Percentiles rank a stretch among this genome's conserved stretches.
phyloP scores from a whole-genome alignment of 805 yeast genomes.

The Ogataea nakhonphanomensis region DNA sequence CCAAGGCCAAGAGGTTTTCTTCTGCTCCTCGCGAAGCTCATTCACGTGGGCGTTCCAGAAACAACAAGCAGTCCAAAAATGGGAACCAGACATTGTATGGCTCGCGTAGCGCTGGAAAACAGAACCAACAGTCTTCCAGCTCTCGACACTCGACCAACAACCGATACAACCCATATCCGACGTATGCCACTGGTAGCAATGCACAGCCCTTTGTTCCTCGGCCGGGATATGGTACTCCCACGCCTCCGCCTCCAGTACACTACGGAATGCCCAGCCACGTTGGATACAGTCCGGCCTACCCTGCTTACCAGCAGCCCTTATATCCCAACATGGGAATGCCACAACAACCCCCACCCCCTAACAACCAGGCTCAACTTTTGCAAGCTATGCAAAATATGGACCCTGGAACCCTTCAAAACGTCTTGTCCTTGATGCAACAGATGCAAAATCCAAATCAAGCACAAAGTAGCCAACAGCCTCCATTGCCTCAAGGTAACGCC shows the following conservation, averaged over 20 bases:
- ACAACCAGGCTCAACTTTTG: conserved; percentile 20
- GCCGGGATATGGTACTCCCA: conserved; percentile 7
- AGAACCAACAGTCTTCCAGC: conserved; percentile 5
- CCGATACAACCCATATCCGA: conserved; percentile 12
- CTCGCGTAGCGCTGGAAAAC: conserved; percentile 4
- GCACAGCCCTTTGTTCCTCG: conserved; percentile 16
- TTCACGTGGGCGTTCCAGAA: conserved; percentile 17
- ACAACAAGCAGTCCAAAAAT: conserved; percentile 10
- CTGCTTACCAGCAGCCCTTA: conserved; percentile 17
- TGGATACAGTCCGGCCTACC: conserved; percentile 14
- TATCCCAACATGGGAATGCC: conserved; percentile 6
- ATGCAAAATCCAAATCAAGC: conserved; percentile 14
- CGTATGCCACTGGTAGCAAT: conserved; percentile 20
- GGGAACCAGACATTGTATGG: conserved; percentile 20
- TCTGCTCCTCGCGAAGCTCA: conserved; percentile 14
- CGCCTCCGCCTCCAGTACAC: conserved; percentile 15
- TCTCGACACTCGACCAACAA: conserved; percentile 4
- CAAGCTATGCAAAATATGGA: conserved; percentile 29
- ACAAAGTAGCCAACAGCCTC: conserved; percentile 16
- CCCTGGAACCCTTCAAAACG: conserved; percentile 32
- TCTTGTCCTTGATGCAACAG: conserved; percentile 31
- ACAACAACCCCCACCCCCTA: conserved; percentile 6
- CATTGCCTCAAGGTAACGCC: conserved; percentile 17
- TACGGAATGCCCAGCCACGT: conserved; percentile 13
- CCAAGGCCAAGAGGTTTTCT: conserved; percentile 37